A percentile compares a stretch with the other conserved stretches of the same genome.
These are phyloP conservation scores for Penicillium parvum DNA, from an alignment of 495 filamentous ascomycete species.

Conservation along the genomic window DNA sequence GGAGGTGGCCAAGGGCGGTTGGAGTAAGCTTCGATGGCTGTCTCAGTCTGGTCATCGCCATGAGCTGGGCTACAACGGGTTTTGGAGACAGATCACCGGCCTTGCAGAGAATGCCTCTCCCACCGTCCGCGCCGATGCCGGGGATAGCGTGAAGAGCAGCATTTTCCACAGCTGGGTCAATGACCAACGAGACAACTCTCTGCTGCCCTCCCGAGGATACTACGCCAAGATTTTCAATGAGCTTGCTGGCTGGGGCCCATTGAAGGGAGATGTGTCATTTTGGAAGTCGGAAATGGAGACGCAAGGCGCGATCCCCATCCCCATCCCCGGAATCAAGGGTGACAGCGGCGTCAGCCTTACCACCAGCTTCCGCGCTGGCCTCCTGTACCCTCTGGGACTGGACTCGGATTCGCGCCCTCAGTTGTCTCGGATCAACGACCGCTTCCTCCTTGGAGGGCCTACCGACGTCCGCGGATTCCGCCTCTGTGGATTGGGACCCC, in stretches of 20 bases:
- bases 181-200: conserved; percentile 73
- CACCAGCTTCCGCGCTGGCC: conserved; percentile 56
- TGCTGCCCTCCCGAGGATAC: conserved; percentile 78
- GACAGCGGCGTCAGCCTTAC: conserved; percentile 72
- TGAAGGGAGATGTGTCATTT: conserved; percentile 88
- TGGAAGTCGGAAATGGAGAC: conserved; percentile 82
- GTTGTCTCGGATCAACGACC: conserved; percentile 82
- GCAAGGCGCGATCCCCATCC: conserved; percentile 66
- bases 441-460: conserved; percentile 90
- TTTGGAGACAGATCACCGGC: conserved; percentile 85
- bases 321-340: conserved; percentile 59
- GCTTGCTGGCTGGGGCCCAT: conserved; percentile 76
- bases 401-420: conserved; percentile 45
- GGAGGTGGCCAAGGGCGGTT: conserved; percentile 77
- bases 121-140: conserved; percentile 76
- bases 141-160: conserved; percentile 85
- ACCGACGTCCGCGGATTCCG: conserved; percentile 94
- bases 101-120: conserved; percentile 70
- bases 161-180: conserved; percentile 74
- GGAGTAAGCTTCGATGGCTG: conserved; percentile 69
- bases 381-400: conserved; percentile 59
- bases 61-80: conserved; percentile 70
- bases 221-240: conserved; percentile 72
- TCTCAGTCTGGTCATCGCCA: conserved; percentile 58
- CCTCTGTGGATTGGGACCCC: conserved; percentile 80